These are phyloP conservation scores for Magnolia sinica DNA, from an alignment of 164 flowering plant species.

Conservation along the genomic window DNA sequence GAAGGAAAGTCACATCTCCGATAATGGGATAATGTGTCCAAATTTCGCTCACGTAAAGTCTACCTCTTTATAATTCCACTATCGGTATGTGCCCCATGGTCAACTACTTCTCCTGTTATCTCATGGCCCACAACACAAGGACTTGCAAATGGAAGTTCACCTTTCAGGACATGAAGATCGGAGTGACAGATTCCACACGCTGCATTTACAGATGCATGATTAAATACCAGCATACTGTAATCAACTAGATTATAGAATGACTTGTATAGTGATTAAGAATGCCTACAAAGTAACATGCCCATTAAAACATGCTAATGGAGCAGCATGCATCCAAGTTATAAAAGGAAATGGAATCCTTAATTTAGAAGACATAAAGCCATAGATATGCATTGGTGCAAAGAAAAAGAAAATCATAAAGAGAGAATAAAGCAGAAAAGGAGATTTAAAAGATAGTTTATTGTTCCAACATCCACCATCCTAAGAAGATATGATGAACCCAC, in stretches of 20 bases:
- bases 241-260: neutral
- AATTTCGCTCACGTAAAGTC: neutral
- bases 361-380: too few relatives aligned
- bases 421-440: neutral
- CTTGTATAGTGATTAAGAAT: neutral
- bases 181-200: constrained; percentile 99
- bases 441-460: neutral
- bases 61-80: constrained; percentile 59
- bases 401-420: neutral
- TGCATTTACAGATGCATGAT: constrained; percentile 28
- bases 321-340: neutral
- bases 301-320: neutral
- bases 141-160: constrained; percentile 88
- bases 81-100: constrained; percentile 80
- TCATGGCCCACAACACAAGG: constrained; percentile 98
- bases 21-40: neutral
- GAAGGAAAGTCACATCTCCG: neutral
- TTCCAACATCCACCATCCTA: neutral
- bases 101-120: constrained; percentile 97
- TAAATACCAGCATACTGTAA: neutral
- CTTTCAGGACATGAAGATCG: constrained; percentile 96
- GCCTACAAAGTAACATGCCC: neutral
- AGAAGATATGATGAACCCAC: neutral
- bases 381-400: neutral
- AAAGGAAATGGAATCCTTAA: neutral